Evolutionary conservation across 768 basidiomycete species (phyloP).

Genomic region (Termitomyces sp.): DNA sequence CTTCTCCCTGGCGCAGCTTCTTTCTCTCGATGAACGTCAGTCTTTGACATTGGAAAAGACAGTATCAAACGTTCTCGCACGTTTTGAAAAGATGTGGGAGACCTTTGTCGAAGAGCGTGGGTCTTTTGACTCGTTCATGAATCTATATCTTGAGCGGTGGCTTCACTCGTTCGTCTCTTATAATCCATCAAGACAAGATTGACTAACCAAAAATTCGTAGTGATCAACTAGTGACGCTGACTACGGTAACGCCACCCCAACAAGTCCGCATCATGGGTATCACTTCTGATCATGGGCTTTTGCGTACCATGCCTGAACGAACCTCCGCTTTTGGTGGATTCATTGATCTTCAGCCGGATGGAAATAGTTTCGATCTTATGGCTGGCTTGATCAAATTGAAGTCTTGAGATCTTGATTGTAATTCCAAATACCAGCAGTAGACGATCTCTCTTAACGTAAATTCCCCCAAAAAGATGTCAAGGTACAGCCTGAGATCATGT

Average conservation of each 20-base stretch:
- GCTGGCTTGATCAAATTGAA: slow-evolving; percentile 71
- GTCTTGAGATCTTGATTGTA: slow-evolving; percentile 15
- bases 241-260: slow-evolving; percentile 64
- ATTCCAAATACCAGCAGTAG: too few species aligned
- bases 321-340: slow-evolving; percentile 34
- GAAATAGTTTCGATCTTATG: slow-evolving; percentile 96
- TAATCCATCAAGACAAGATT: not conserved
- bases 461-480: too few species aligned
- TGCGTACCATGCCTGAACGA: slow-evolving; percentile 71
- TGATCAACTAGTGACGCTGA: slow-evolving; percentile 78
- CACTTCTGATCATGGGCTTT: slow-evolving; percentile 80
- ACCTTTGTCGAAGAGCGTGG: slow-evolving; percentile 60
- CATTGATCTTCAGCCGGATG: slow-evolving; percentile 93
- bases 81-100: slow-evolving; percentile 78
- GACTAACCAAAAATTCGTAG: slow-evolving; percentile 30
- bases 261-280: slow-evolving; percentile 78
- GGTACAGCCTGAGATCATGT: too few species aligned
- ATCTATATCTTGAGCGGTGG: slow-evolving; percentile 77
- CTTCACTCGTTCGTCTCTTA: slow-evolving; percentile 74
- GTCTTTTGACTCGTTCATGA: slow-evolving; percentile 77
- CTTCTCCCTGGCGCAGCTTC: slow-evolving; percentile 72
- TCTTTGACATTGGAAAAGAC: slow-evolving; percentile 66
- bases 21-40: slow-evolving; percentile 24
- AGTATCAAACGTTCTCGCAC: slow-evolving; percentile 65
- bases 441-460: too few species aligned